Evolutionary conservation across 805 yeast genomes (phyloP), one percentile per base, ranked within the genome.

Genomic region (Zygoascus tannicola): DNA sequence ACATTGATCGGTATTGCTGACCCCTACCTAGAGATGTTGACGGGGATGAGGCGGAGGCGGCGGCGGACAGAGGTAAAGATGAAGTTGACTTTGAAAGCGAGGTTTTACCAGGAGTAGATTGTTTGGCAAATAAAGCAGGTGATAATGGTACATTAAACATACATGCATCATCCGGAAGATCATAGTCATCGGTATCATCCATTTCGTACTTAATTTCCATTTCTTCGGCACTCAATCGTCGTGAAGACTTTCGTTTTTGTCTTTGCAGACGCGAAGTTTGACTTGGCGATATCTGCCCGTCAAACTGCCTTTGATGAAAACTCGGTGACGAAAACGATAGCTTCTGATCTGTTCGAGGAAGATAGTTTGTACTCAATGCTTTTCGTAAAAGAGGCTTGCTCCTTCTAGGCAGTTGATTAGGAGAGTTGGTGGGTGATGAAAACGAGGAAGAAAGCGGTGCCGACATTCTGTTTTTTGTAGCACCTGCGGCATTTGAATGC

Each of bases 101-200:
- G 3, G 38, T 16, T 15, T 40, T 32, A 8, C 40, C 22, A 12
- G 38, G 35, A 10, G 33, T 14, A 15, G 48, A 38, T 12, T 26
- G 30, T 45, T 63, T 58, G 15, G 64, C 59, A 36, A 58, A 65
- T 16, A 79, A 59, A 0, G 81, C 71, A 39, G 76, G 79, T 0
- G 82, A 70, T 42, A 76, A 60, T 2, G 87, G 87, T 16, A 81
- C 82, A 52, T 81, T 80, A 60, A 66, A 80, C 46, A 80, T 73
- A 19, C 72, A 66, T 19, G 70, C 60, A 35, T 70, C 75, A 1
- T 78, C 78, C 35, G 76, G 60, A 45, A 75, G 73, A 46, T 74
- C 76, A 50, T 76, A 81, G 15, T 74, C 76, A 38, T 66, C 71
- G 15, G 62, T 59, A 33, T 61, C 60, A 26, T 58, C 61, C n/a